A percentile compares a stretch with the other conserved stretches of the same genome.
Evolutionary conservation across 805 yeast genomes (phyloP).

Genomic region (Debaryomyces castellii): DNA sequence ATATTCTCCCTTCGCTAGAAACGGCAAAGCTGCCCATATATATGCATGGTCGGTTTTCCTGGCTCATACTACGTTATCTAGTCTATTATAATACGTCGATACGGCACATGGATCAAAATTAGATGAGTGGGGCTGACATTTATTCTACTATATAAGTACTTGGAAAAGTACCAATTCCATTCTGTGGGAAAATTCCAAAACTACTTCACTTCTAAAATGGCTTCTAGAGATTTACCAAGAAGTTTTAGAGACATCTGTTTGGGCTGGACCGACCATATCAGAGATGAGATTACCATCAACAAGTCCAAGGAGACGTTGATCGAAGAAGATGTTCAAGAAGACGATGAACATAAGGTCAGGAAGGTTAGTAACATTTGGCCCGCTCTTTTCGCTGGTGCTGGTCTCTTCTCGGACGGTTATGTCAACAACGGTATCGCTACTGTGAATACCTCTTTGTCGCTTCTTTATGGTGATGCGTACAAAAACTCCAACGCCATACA

Average conservation of each 20-base stretch:
- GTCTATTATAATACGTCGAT: neutral
- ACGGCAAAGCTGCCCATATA: neutral
- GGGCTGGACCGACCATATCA: slow-evolving; percentile 44
- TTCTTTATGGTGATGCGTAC: slow-evolving; percentile 65
- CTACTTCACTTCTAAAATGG: slow-evolving; percentile 12
- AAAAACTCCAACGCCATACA: slow-evolving; percentile 65
- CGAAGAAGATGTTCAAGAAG: slow-evolving; percentile 15
- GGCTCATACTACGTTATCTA: neutral
- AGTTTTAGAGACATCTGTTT: slow-evolving; percentile 33
- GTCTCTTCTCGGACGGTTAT: slow-evolving; percentile 91
- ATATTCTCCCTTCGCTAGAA: neutral
- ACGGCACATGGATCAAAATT: neutral
- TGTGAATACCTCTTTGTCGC: slow-evolving; percentile 66
- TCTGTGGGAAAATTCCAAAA: neutral
- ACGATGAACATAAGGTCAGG: slow-evolving; percentile 19
- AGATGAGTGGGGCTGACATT: neutral
- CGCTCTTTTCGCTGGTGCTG: slow-evolving; percentile 84
- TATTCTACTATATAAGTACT: neutral
- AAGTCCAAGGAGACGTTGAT: slow-evolving; percentile 21
- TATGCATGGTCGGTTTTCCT: neutral
- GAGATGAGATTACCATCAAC: slow-evolving; percentile 42
- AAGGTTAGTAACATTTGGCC: slow-evolving; percentile 48
- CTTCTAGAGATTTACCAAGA: slow-evolving; percentile 52
- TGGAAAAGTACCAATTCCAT: neutral
- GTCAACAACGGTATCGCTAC: slow-evolving; percentile 82